Base-by-base conservation (phyloP, 176 grass and related monocot species). In the Eleusine coracana region DNA sequence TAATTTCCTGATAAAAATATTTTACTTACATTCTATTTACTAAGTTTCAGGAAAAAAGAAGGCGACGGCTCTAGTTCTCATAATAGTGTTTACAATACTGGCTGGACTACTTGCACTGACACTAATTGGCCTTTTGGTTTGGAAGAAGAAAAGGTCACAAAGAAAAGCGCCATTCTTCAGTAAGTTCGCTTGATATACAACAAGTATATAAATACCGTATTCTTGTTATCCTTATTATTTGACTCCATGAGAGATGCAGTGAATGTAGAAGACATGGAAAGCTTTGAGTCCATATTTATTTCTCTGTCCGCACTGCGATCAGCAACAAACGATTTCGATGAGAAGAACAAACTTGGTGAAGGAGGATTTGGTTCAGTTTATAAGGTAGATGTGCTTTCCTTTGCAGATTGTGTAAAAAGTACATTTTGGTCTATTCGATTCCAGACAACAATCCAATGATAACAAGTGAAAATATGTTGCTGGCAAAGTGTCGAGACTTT, bases 341-440 rank as follows among this genome's bases (percentile, higher is more conserved):
- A 89, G 60, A 73, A 71, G 5, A 88, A 91, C 49, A 91, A 85
- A 54, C 66, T 91, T 45, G 86, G 89, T 34, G 82, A 46, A 46
- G 44, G 44, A 46, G 44, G 44, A 46, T 46, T 46, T 46, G 44
- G 44, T 46, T 8, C 44, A 61, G 90, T 89, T 74, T 92, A 87
- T 74, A 92, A 89, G 84, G 90, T 88, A 66, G 12, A 52, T 52
- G 3, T 52, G 15, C 2, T 52, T 52, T 52, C 18, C 10, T 76
- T 51, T 52, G 64, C 31, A 66, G 18, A 38, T 38, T 38, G 5
- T 16, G 6, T 18, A 0, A 65, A 46, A 46, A 2, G 27, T 13
- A 15, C 13, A 31, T 28, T 65, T 65, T 14, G 28, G 12, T 51
- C 7, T 0, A 11, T 52, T 14, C 14, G 16, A 52, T 17, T 52